Percentiles rank a stretch among this genome's conserved stretches.
Evolutionary conservation across 148 eudicot genomes (phyloP).

Genomic region (Heliamphora exappendiculata): DNA sequence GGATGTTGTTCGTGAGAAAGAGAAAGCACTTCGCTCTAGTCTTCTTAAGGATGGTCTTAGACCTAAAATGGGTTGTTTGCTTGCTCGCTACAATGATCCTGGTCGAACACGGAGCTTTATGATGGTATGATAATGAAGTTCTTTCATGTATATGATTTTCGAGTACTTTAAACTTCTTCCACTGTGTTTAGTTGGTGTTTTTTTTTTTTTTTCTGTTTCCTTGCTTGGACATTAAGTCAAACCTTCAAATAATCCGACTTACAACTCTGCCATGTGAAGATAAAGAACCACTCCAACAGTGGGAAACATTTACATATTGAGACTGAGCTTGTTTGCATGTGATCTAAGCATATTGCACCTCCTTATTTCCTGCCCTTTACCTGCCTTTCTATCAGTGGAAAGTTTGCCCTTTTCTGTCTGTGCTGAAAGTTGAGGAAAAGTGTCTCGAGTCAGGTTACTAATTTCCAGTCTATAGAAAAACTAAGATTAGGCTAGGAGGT

Average conservation of each 20-base stretch:
- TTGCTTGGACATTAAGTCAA: background rate
- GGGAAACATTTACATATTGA: no score
- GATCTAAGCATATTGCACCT: no score
- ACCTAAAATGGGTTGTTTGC: conserved; percentile 57
- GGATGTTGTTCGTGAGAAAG: conserved; percentile 65
- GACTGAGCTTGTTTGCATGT: no score
- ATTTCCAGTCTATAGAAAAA: no score
- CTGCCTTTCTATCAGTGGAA: no score
- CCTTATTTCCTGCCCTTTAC: no score
- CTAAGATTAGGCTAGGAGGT: no score
- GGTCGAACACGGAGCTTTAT: conserved; percentile 81
- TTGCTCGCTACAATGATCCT: conserved; percentile 97
- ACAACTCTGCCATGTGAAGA: background rate
- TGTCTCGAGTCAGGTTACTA: no score
- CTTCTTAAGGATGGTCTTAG: conserved; percentile 62
- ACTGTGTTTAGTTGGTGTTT: background rate
- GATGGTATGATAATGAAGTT: conserved; percentile 45
- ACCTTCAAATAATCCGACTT: background rate
- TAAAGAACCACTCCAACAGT: background rate
- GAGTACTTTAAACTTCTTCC: background rate
- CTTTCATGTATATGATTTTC: conserved; percentile 9
- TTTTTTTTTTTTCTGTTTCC: conserved; percentile 1
- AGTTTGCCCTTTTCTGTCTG: no score
- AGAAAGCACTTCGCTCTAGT: conserved; percentile 47
- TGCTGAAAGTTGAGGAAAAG: no score